phyloP scores from a whole-genome alignment of 1,284 basidiomycete species.

The Malassezia sympodialis region DNA sequence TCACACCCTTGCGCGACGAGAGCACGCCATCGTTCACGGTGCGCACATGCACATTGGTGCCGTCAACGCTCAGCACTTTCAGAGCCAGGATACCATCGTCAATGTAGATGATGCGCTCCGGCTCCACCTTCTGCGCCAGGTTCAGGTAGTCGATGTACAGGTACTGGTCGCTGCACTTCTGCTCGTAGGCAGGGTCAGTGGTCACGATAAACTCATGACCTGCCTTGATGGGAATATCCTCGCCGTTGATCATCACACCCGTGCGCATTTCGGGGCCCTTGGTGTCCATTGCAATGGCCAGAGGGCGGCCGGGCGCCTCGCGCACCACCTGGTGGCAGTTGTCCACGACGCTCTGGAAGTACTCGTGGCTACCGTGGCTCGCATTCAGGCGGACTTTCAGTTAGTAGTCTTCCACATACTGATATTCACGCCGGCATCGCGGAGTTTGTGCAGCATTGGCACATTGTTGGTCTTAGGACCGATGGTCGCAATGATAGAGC shows the following conservation, averaged over 20 bases:
- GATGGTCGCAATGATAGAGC: constrained; percentile 46
- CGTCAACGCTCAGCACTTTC: constrained; percentile 67
- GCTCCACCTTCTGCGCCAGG: constrained; percentile 84
- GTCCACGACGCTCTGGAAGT: constrained; percentile 46
- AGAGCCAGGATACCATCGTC: constrained; percentile 96
- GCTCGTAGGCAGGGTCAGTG: constrained; percentile 70
- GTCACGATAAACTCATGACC: constrained; percentile 91
- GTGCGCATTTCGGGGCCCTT: constrained; percentile 99
- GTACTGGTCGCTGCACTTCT: constrained; percentile 70
- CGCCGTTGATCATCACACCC: constrained; percentile 74
- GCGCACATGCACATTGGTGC: constrained; percentile 57
- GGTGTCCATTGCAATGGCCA: constrained; percentile 96
- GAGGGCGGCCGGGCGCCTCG: constrained; percentile 61
- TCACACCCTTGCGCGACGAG: constrained; percentile 96
- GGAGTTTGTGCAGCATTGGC: constrained; percentile 40
- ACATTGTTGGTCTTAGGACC: constrained; percentile 47
- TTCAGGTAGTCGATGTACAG: constrained; percentile 57
- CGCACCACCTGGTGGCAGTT: constrained; percentile 40
- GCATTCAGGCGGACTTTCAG: constrained; percentile 42
- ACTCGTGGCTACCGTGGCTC: constrained; percentile 43
- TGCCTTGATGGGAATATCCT: constrained; percentile 74
- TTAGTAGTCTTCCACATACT: constrained; percentile 12
- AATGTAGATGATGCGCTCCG: constrained; percentile 91
- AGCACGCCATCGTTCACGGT: constrained; percentile 85
- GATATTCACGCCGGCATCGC: constrained; percentile 47